These are phyloP conservation scores for Diutina neorugosa DNA, from an alignment of 1,139 yeast genomes.

Conservation along the genomic window DNA sequence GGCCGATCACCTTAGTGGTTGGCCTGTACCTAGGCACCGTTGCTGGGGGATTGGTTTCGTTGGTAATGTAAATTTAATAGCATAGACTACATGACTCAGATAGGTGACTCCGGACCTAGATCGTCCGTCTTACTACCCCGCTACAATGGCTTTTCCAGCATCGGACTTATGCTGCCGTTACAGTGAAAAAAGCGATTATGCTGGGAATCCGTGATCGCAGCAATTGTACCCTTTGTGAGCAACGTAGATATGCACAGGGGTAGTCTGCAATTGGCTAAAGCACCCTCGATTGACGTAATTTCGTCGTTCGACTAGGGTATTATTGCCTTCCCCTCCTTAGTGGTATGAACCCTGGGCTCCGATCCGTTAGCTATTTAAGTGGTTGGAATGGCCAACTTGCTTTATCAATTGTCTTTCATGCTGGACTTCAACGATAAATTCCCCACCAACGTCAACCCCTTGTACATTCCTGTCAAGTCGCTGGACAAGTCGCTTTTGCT, in stretches of 20 bases:
- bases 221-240: background rate
- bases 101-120: background rate
- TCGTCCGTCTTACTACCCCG: background rate
- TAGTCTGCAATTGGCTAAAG: background rate
- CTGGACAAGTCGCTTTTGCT: background rate
- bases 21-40: constrained; percentile 71
- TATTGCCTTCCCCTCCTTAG: background rate
- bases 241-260: background rate
- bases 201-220: background rate
- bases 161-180: background rate
- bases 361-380: background rate
- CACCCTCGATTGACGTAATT: background rate
- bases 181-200: background rate
- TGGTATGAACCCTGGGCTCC: background rate
- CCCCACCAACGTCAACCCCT: constrained; percentile 1
- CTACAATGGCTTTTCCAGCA: background rate
- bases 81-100: background rate
- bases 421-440: background rate
- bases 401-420: background rate
- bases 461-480: background rate
- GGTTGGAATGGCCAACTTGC: background rate
- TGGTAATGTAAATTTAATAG: background rate
- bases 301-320: background rate
- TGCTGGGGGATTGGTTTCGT: constrained; percentile 25
- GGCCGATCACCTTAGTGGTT: constrained; percentile 88